Evolutionary conservation across 2,329 filamentous ascomycete genomes (phyloP), one percentile per base, ranked within the genome.

Genomic region (Sphaerulina musiva): DNA sequence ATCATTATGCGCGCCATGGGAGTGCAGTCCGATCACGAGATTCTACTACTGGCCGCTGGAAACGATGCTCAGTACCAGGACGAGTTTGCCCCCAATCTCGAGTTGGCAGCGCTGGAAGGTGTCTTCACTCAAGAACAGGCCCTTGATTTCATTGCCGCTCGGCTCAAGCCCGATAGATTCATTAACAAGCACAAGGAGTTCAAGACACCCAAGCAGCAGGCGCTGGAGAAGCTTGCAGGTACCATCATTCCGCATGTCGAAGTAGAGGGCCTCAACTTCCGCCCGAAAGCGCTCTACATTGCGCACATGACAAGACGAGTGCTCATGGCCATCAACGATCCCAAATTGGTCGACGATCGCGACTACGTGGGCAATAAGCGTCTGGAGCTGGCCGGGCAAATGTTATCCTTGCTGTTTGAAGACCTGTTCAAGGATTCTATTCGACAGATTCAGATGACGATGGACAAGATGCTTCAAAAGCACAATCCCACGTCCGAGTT

Each of bases 361-460:
- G 95, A 98, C 73, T 98, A 97, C 66, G 90, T 98, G 31, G 93
- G 93, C 61, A 98, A 98, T 74, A 98, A 98, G 74, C 84, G 93
- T 56, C 77, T 98, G 42, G 93, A 98, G 71, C 72, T 98, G 72
- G 95, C 95, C 51, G 93, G 93, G 0, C 93, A 97, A 72, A 84
- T 98, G 68, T 75, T 98, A 57, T 91, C 93, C 2, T 79, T 98
- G 1, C 79, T 98, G 0, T 98, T 98, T 63, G 95, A 98, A 72
- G 95, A 98, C 77, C 74, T 96, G 56, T 98, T 98, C 81, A 98
- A 98, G 75, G 87, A 89, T 57, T 96, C 96, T 71, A 87, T 89
- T 64, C 82, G 82, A 54, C 86, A 93, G 63, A 84, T 98, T 69
- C 95, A 95, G 71, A 82, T 88, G 73, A 92, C 87, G 61, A 92